Base-by-base conservation (phyloP, 1,284 basidiomycete species). In the Farysia itapuensis region DNA sequence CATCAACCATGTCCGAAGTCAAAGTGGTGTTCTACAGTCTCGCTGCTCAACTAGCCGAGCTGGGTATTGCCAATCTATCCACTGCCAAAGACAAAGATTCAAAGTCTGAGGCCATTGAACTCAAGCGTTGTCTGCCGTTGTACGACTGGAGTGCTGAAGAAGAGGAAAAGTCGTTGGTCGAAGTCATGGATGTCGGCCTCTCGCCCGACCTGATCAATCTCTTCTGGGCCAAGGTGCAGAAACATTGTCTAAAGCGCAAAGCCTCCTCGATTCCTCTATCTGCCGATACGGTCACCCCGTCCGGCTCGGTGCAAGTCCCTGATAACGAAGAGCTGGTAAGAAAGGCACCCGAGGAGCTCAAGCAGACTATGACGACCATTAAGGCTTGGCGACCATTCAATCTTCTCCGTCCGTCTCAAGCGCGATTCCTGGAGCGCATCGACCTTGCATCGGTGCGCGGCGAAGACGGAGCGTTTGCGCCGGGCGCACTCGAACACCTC, bases 11-110 rank as follows among this genome's bases (percentile, higher is more conserved):
- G 2, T 35, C 33, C 26, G 53, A 52, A 4, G 38, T 39, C 6
- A 19, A 43, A 39, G 22, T 49, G 2, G 43, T 44, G 5, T 13
- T 63, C 22, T 63, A 49, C 45, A 63, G 59, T 34, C 43, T 63
- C 2, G 59, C 59, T 3, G 40, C 41, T 18, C 59, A 63, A 26
- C 49, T 63, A 9, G 30, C 37, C 18, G 28, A 43, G 13, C 28
- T 61, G 2, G 40, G 47, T 6, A 20, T 61, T 11, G 29, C 42
- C 16, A 25, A 35, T 13, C 22, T 61, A 4, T 41, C 9, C 19
- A 16, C 9, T 8, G 11, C 6, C 19, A 11, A 20, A 9, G 21
- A 35, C 18, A 15, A 6, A 5, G 18, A 9, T 22, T 7, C 20
- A 20, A 12, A 15, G 9, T 8, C 18, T 22, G 35, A n/a, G 11